A percentile compares a stretch with the other conserved stretches of the same genome.
Evolutionary conservation across 1,284 basidiomycete species (phyloP).

Genomic region (Pseudozyma sp.): DNA sequence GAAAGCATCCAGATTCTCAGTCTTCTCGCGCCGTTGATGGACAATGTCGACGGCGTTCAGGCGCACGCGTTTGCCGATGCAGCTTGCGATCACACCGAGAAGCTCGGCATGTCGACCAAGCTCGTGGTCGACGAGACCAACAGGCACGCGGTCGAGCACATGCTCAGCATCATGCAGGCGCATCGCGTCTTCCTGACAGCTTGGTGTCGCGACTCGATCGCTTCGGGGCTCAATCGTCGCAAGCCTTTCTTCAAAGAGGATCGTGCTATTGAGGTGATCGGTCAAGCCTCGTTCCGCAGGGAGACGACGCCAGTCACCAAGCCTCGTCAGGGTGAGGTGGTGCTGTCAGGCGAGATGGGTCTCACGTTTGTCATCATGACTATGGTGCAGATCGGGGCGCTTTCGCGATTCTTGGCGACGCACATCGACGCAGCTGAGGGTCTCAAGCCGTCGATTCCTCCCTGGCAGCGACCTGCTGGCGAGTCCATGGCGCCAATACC

Average conservation of each 20-base stretch:
- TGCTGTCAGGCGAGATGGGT: slow-evolving; percentile 62
- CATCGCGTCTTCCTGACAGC: slow-evolving; percentile 52
- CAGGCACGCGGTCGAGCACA: slow-evolving; percentile 40
- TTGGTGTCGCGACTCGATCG: slow-evolving; percentile 56
- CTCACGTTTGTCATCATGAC: slow-evolving; percentile 62
- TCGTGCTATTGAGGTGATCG: slow-evolving; percentile 51
- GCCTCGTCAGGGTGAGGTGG: slow-evolving; percentile 27
- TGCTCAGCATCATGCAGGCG: slow-evolving; percentile 52
- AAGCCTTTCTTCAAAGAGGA: slow-evolving; percentile 49
- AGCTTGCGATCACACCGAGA: slow-evolving; percentile 29
- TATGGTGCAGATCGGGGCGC: slow-evolving; percentile 60
- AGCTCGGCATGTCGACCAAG: slow-evolving; percentile 44
- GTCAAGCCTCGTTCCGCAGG: slow-evolving; percentile 41
- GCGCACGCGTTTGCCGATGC: slow-evolving; percentile 29
- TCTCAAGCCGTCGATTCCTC: slow-evolving; percentile 31
- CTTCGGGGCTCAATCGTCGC: slow-evolving; percentile 47
- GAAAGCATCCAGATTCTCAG: slow-evolving; percentile 53
- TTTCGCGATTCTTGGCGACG: slow-evolving; percentile 54
- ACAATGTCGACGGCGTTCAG: slow-evolving; percentile 42
- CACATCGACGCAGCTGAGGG: slow-evolving; percentile 50
- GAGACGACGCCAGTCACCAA: slow-evolving; percentile 11
- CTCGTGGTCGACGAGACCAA: slow-evolving; percentile 45
- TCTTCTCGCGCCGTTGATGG: slow-evolving; percentile 56
- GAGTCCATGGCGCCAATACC: slow-evolving; percentile 31
- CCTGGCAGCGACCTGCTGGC: slow-evolving; percentile 37